Evolutionary conservation across 352 stramenopile genomes (phyloP).

Genomic region (Bremia lactucae): DNA sequence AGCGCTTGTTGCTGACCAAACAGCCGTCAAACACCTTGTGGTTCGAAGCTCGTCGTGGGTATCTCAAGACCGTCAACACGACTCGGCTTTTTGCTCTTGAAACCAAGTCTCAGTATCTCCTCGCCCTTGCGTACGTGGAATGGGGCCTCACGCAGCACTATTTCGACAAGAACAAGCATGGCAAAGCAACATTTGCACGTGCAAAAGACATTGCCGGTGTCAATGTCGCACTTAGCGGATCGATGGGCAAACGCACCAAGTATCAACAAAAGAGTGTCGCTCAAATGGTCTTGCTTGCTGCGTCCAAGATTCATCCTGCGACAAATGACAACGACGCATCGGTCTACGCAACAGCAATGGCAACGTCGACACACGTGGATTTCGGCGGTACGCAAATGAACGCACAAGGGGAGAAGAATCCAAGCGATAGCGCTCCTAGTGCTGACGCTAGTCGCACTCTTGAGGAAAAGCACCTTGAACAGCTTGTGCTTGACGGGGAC

Average conservation of each 20-base stretch:
- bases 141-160: slow-evolving; percentile 88
- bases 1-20: slow-evolving; percentile 54
- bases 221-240: slow-evolving; percentile 83
- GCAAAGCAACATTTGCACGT: slow-evolving; percentile 83
- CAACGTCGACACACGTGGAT: slow-evolving; percentile 47
- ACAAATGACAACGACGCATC: slow-evolving; percentile 26
- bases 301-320: slow-evolving; percentile 40
- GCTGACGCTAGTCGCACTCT: slow-evolving; percentile 28
- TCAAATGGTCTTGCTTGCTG: slow-evolving; percentile 79
- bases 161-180: slow-evolving; percentile 86
- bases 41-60: slow-evolving; percentile 58
- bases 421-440: not conserved
- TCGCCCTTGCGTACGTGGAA: slow-evolving; percentile 82
- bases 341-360: slow-evolving; percentile 42
- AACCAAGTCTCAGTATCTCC: slow-evolving; percentile 41
- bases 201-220: slow-evolving; percentile 80
- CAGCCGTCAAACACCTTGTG: slow-evolving; percentile 65
- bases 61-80: slow-evolving; percentile 31
- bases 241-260: slow-evolving; percentile 91
- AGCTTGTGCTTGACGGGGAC: slow-evolving; percentile 52
- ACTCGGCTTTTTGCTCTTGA: slow-evolving; percentile 29
- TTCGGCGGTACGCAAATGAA: slow-evolving; percentile 47
- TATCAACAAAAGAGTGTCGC: slow-evolving; percentile 88
- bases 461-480: slow-evolving; percentile 45
- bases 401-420: slow-evolving; percentile 5